Evolutionary conservation across 2,329 filamentous ascomycete genomes (phyloP), one percentile per base, ranked within the genome.

Genomic region (Thermomyces lanuginosus): DNA sequence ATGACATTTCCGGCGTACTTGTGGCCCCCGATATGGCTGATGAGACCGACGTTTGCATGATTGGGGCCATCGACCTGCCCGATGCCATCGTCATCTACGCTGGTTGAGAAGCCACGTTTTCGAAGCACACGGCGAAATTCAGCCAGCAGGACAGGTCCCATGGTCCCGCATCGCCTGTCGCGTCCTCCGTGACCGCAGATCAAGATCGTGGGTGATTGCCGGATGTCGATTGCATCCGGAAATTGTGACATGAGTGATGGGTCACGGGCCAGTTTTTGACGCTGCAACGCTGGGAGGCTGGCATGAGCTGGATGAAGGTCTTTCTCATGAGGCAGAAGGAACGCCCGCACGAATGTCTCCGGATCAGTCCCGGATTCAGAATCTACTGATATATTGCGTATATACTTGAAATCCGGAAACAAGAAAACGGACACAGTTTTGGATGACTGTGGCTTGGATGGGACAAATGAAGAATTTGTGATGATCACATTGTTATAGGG

Each of bases 1-100:
- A 95, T 79, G 39, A 93, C 72, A 45, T 95, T 95, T 21, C 86
- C 86, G 19, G 76, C 77, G 58, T 89, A 95, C 60, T 92, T 92
- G 60, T 95, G 86, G 1, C 86, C 86, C 12, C 86, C 86, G 8
- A 93, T 76, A 46, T 95, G 86, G 38, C 75, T 86, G 43, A 93
- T 57, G 24, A 49, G 38, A 4, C 50, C 56, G 28, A 60, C 38
- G 33, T 59, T 53, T 7, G 51, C 51, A 35, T 50, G 46, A 1
- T 36, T 35, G 0, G 39, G 38, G 8, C 29, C 40, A 29, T 56
- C 53, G 9, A 50, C 31, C 2, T 26, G 34, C 4, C 2, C 20
- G 6, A 13, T 20, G n/a, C 8, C 17, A 13, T 29, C 33, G 1
- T 29, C 30, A n/a, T 29, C 34, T 5, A 27, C 30, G 1, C 37